Percentiles rank a stretch among this genome's conserved stretches.
Evolutionary conservation across 768 basidiomycete genomes (phyloP).

Genomic region (Xanthoconium stramineum): DNA sequence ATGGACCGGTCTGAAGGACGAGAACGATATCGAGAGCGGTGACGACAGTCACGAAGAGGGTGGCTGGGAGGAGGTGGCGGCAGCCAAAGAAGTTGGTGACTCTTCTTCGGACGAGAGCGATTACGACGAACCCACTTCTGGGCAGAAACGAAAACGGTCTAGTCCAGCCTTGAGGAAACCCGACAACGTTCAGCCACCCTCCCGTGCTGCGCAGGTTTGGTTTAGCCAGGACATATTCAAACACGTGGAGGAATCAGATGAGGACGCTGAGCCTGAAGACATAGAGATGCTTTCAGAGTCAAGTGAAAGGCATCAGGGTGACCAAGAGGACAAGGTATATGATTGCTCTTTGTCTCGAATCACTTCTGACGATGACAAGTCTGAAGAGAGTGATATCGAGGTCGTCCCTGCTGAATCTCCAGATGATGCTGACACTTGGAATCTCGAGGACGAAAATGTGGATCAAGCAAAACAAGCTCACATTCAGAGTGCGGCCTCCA

Average conservation of each 20-base stretch:
- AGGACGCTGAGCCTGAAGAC: conserved; percentile 25
- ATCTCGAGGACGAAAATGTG: conserved; percentile 72
- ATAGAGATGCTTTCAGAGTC: conserved; percentile 27
- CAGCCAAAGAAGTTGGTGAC: conserved; percentile 47
- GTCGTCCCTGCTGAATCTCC: conserved; percentile 60
- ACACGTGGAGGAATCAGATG: conserved; percentile 38
- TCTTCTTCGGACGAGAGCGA: conserved; percentile 55
- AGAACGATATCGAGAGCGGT: conserved; percentile 37
- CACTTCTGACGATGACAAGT: conserved; percentile 18
- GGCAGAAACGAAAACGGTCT: conserved; percentile 42
- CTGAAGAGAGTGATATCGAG: conserved; percentile 56
- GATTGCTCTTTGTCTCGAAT: neutral
- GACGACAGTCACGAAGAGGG: conserved; percentile 46
- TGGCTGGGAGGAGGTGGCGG: conserved; percentile 69
- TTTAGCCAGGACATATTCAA: conserved; percentile 92
- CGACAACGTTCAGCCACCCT: conserved; percentile 33
- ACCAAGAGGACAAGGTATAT: conserved; percentile 28
- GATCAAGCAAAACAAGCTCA: conserved; percentile 63
- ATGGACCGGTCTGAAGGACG: conserved; percentile 72
- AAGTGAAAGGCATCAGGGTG: conserved; percentile 32
- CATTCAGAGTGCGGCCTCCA: conserved; percentile 56
- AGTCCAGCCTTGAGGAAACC: conserved; percentile 38
- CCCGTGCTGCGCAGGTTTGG: conserved; percentile 80
- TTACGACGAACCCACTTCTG: conserved; percentile 29
- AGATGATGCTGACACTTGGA: conserved; percentile 70